Conservation (phyloP, 164 flowering plant species). For the Vitis amurensis region DNA sequence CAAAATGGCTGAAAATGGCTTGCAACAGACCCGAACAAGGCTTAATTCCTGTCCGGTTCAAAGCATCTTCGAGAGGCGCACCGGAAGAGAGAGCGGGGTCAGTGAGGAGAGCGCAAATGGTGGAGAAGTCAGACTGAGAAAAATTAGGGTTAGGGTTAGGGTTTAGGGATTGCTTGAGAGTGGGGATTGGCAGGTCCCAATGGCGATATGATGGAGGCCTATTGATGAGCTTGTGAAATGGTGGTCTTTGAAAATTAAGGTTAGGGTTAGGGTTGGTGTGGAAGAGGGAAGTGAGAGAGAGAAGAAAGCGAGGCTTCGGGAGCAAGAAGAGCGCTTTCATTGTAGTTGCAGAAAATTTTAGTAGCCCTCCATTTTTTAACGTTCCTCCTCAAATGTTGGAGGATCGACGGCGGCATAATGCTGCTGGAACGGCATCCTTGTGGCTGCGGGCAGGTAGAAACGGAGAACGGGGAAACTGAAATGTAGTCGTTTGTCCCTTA, state of each 20-base stretch:
- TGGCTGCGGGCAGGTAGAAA: too few relatives aligned
- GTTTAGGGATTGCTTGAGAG: not conserved
- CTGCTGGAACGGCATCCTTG: too few relatives aligned
- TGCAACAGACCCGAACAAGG: constrained; percentile 36
- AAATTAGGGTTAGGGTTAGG: constrained; percentile 14
- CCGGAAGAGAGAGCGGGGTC: constrained; percentile 33
- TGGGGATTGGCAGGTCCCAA: not conserved
- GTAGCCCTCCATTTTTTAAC: too few relatives aligned
- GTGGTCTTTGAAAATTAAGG: not conserved
- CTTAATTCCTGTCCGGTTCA: constrained; percentile 40
- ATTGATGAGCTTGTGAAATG: constrained; percentile 18
- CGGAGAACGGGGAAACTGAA: too few relatives aligned
- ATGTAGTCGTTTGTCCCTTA: too few relatives aligned
- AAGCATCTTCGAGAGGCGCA: constrained; percentile 42
- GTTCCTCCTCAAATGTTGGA: too few relatives aligned
- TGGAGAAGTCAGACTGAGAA: constrained; percentile 26
- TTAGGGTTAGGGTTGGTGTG: constrained; percentile 12
- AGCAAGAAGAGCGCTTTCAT: too few relatives aligned
- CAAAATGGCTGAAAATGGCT: constrained; percentile 44
- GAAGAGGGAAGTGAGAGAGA: constrained; percentile 6
- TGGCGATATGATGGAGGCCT: constrained; percentile 14
- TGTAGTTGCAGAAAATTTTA: too few relatives aligned
- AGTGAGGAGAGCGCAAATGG: constrained; percentile 33
- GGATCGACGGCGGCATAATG: too few relatives aligned
- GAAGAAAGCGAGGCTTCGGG: not conserved